Evolutionary conservation across 2,329 filamentous ascomycete species (phyloP), one percentile per base, ranked within the genome.

Genomic region (Hymenoscyphus occultus): DNA sequence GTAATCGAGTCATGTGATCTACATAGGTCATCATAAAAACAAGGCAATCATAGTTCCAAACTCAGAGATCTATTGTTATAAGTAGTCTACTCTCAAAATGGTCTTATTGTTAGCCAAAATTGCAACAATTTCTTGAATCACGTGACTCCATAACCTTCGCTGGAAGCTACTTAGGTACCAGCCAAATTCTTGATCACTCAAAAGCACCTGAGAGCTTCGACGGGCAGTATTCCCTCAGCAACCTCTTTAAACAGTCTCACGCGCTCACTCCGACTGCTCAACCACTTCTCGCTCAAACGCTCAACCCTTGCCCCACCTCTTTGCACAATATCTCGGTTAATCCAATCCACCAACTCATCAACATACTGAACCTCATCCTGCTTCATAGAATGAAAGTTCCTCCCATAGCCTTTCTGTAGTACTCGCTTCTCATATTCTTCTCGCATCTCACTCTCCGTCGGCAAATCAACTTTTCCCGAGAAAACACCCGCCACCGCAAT

Each of bases 401-500:
- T 68, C 13, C 69, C 70, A 5, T 59, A 65, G 1, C 67, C 61
- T 4, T 82, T 67, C 9, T 74, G 72, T 16, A 73, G 69, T 1
- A 69, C 48, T 64, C 81, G 82, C 64, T 82, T 80, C 0, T 56
- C 59, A 59, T 72, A 72, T 35, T 70, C 69, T 16, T 56, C 56
- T 45, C 79, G 71, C 79, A 82, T 81, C 1, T 67, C 72, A 4
- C 70, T 65, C 61, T 74, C 64, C 1, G 60, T 66, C 0, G 81
- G 81, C 19, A 83, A 64, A 1, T 68, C 65, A 0, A 76, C 78
- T 45, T 72, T 72, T 0, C 77, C 79, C 2, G 76, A 74, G 16
- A 80, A 74, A 0, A 81, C 78, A 39, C 78, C 77, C 1, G 81
- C 80, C 1, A 82, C 71, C 1, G 77, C 75, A 67, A 81, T 79